Evolutionary conservation across 371 early-diverging fungal genomes (phyloP), one percentile per base, ranked within the genome.

Genomic region (Actinomortierella ambigua): DNA sequence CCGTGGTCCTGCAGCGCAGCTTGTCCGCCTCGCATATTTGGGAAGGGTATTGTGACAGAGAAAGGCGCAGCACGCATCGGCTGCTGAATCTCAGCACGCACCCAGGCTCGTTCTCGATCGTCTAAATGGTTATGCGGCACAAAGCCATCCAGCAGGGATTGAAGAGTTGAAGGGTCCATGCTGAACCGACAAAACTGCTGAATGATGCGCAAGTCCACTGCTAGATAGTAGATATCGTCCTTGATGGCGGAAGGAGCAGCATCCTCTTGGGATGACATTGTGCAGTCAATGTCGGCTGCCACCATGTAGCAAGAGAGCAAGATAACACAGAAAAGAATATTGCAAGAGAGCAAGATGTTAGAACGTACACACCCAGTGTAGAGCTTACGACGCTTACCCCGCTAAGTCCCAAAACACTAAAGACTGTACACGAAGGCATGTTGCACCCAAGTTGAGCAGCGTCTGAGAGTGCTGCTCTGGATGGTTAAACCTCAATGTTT

Each of bases 131-230:
- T 44, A 22, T 59, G 59, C n/a, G 75, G 67, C 2, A 73, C 17
- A 34, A 59, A 73, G 0, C 17, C 18, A 2, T 67, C 61, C 20
- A 73, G 34, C 28, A 60, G 50, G 8, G 42, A 49, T 1, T 44
- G 57, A 47, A 73, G 39, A 7, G 23, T 18, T 17, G 26, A 48
- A 42, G 60, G 66, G 17, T 63, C 75, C n/a, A 73, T 54, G 26
- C 67, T 63, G 54, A 73, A 73, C 3, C 75, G 67, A 22, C 67
- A 50, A 39, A 66, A 73, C 48, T 61, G 59, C n/a, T 53, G 53
- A n/a, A 73, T 63, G 14, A 73, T 63, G 18, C 75, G 55, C 26
- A 73, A 60, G 18, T 66, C 46, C 6, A 63, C 34, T 1, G 63
- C 50, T 15, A 73, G 42, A 39, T 60, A 63, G 43, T 73, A 67